Percentiles rank a stretch among this genome's conserved stretches.
Evolutionary conservation across 2,329 filamentous ascomycete genomes (phyloP).

Genomic region (Arthrobotrys pseudoclavata): DNA sequence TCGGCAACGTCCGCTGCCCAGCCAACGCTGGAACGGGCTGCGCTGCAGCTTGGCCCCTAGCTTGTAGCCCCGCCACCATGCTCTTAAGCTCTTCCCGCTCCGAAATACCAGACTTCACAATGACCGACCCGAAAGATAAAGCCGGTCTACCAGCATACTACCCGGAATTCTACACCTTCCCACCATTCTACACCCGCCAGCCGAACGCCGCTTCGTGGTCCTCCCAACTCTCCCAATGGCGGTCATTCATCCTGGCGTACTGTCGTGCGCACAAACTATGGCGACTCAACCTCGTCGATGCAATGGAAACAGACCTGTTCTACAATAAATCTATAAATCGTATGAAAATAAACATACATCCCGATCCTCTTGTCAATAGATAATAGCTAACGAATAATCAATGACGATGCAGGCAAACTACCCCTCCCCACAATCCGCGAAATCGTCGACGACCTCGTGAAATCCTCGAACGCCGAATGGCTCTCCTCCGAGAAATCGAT

Average conservation of each 20-base stretch:
- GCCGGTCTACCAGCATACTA: slow-evolving; percentile 51
- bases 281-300: slow-evolving; percentile 77
- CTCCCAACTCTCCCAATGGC: slow-evolving; percentile 87
- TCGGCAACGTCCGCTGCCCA: neutral
- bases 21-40: neutral
- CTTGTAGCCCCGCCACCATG: neutral
- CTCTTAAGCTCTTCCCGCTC: neutral
- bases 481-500: slow-evolving; percentile 72
- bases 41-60: neutral
- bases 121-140: slow-evolving; percentile 43
- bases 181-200: slow-evolving; percentile 87
- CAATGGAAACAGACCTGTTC: slow-evolving; percentile 73
- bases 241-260: slow-evolving; percentile 85
- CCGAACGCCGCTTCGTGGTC: slow-evolving; percentile 79
- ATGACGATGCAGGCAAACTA: slow-evolving; percentile 33
- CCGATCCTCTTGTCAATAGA: neutral
- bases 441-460: slow-evolving; percentile 73
- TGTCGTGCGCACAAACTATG: slow-evolving; percentile 82
- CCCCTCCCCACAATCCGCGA: slow-evolving; percentile 70
- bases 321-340: slow-evolving; percentile 72
- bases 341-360: neutral
- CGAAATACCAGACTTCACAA: too few relatives aligned
- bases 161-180: slow-evolving; percentile 75
- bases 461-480: slow-evolving; percentile 66
- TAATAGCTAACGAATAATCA: neutral